Percentiles rank a stretch among this genome's conserved stretches.
Evolutionary conservation across 176 grass and related monocot species (phyloP).

Genomic region (Oryza officinalis): DNA sequence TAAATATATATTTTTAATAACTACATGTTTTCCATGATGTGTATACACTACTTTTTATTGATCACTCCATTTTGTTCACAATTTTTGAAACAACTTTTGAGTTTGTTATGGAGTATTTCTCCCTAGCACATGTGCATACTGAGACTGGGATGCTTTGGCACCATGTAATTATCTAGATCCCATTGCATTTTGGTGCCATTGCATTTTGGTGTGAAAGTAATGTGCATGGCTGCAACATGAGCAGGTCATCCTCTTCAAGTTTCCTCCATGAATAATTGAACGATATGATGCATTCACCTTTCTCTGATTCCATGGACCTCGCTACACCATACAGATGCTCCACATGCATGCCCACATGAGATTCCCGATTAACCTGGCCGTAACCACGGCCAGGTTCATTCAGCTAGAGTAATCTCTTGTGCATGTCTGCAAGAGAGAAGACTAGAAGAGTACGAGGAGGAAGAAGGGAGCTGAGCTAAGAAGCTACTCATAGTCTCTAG

Average conservation of each 20-base stretch:
- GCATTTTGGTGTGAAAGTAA: not conserved
- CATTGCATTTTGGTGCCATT: not conserved
- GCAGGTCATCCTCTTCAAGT: not conserved
- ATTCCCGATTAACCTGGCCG: conserved; percentile 19
- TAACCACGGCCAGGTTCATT: conserved; percentile 37
- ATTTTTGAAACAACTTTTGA: not conserved
- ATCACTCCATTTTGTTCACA: not conserved
- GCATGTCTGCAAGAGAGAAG: not conserved
- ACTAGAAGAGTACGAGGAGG: not conserved
- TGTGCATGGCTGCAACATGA: not conserved
- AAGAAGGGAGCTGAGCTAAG: not conserved
- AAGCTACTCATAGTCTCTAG: not conserved
- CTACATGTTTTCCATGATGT: not conserved
- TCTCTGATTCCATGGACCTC: conserved; percentile 26
- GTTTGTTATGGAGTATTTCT: not conserved
- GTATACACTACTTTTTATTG: not conserved
- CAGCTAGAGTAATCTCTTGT: not conserved
- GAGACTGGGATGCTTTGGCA: not conserved
- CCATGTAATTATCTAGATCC: not conserved
- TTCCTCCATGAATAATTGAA: conserved; percentile 10
- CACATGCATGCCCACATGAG: not conserved
- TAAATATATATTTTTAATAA: too few species aligned
- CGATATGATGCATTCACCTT: not conserved
- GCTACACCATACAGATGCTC: not conserved
- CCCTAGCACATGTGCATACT: not conserved